Conservation (phyloP, 805 yeast genomes). For the Candida pseudofarinosa region DNA sequence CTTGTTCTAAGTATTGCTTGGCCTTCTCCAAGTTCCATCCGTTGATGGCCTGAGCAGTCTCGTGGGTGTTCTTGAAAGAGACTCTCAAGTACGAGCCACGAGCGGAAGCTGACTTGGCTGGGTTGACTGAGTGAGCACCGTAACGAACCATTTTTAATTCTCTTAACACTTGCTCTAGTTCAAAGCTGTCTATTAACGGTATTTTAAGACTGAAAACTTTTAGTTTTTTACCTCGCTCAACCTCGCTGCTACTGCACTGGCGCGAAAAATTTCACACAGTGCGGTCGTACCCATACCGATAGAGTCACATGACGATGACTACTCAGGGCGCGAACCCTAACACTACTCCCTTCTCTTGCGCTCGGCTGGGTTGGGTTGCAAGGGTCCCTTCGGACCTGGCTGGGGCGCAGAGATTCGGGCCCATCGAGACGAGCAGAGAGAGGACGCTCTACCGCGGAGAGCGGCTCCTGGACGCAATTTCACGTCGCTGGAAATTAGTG, state of each 20-base stretch:
- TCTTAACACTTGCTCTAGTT: constrained; percentile 2
- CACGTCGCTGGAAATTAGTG: no score
- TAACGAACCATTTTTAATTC: constrained; percentile 84
- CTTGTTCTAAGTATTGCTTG: constrained; percentile 92
- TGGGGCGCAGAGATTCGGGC: no score
- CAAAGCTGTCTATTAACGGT: background rate
- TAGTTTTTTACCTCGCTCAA: background rate
- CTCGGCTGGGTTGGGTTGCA: no score
- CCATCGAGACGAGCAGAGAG: no score
- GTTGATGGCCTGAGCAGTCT: constrained; percentile 95
- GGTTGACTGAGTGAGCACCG: constrained; percentile 99
- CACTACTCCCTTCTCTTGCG: no score
- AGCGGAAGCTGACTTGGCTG: constrained; percentile 98
- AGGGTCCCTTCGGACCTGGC: no score
- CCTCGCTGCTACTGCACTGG: constrained; percentile 1
- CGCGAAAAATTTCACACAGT: background rate
- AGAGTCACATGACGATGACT: background rate
- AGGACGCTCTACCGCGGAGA: no score
- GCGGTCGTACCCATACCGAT: background rate
- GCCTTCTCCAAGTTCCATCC: constrained; percentile 98
- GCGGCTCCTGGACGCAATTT: no score
- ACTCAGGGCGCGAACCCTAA: background rate
- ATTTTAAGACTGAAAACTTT: background rate
- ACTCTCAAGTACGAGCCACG: constrained; percentile 99
- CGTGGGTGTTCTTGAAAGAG: constrained; percentile 99